Conservation (phyloP, 441 rosid genomes). For the Adansonia grandidieri region DNA sequence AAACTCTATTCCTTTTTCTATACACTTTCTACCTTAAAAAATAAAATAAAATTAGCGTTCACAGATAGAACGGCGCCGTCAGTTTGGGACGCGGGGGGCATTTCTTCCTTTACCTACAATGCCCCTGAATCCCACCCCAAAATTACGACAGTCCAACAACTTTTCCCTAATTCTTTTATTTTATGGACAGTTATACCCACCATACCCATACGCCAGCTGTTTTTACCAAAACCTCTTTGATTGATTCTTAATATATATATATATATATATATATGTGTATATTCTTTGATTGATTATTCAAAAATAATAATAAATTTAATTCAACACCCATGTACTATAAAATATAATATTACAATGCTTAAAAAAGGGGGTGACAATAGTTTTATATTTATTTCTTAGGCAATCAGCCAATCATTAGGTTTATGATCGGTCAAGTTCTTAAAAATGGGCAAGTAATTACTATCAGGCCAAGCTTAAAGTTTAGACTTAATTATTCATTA, state of each 20-base stretch:
- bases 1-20: no score
- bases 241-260: not conserved
- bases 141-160: not conserved
- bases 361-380: no score
- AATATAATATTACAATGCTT: no score
- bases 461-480: not conserved
- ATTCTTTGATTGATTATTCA: not conserved
- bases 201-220: slow-evolving; percentile 8
- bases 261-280: no score
- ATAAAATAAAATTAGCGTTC: not conserved
- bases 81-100: not conserved
- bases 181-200: slow-evolving; percentile 14
- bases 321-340: not conserved
- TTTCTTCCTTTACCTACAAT: not conserved
- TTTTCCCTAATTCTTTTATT: not conserved
- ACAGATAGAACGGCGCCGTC: not conserved
- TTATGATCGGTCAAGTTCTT: not conserved
- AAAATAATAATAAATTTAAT: not conserved
- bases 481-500: no score
- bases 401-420: not conserved
- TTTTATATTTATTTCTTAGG: not conserved
- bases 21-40: no score
- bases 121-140: not conserved
- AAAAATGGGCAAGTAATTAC: not conserved
- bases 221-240: slow-evolving; percentile 12